Conservation (phyloP, 176 grass and related monocot genomes). For the Oryza officinalis region DNA sequence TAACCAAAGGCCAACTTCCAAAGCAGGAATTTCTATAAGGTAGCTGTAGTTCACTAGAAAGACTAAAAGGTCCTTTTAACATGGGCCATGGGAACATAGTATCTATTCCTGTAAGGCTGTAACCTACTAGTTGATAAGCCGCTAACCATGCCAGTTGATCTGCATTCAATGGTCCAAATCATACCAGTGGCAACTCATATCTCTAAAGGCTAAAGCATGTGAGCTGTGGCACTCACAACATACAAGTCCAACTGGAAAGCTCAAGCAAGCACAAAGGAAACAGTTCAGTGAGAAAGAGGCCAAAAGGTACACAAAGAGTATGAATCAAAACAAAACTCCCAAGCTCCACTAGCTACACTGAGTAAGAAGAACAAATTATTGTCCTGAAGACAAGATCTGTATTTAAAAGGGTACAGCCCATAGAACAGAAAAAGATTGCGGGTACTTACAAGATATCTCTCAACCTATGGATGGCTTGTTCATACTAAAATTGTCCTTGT, state of each 20-base stretch:
- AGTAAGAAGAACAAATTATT: slow-evolving; percentile 17
- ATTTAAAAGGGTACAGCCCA: not conserved
- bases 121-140: not conserved
- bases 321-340: not conserved
- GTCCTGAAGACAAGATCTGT: not conserved
- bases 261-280: not conserved
- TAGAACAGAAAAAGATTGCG: slow-evolving; percentile 1
- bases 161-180: not conserved
- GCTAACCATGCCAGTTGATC: not conserved
- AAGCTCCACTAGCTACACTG: slow-evolving; percentile 16
- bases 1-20: not conserved
- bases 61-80: slow-evolving; percentile 3
- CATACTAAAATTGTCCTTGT: slow-evolving; percentile 18
- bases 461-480: not conserved
- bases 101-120: not conserved
- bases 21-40: slow-evolving; percentile 2
- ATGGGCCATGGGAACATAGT: not conserved
- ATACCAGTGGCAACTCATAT: not conserved
- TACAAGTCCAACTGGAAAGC: not conserved
- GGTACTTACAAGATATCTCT: slow-evolving; percentile 23
- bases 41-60: not conserved
- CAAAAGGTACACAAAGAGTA: not conserved
- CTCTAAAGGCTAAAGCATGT: not conserved
- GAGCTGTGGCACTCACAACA: not conserved
- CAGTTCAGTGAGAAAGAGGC: slow-evolving; percentile 1